Evolutionary conservation across 495 filamentous ascomycete genomes (phyloP).

Genomic region (Schizothecium vesticola): DNA sequence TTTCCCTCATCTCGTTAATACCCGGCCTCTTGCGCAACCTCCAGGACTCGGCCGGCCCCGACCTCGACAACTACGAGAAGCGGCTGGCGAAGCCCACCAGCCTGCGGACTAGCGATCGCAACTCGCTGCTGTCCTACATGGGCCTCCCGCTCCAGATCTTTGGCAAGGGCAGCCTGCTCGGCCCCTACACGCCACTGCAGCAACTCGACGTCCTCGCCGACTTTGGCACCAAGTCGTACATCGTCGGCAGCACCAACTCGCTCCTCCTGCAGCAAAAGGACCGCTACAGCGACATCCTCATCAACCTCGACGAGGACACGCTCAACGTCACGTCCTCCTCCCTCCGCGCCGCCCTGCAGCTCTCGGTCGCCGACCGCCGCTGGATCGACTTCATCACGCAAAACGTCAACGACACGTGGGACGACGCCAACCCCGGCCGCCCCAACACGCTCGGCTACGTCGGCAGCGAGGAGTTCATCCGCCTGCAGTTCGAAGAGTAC

Average conservation of each 20-base stretch:
- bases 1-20: constrained; percentile 89
- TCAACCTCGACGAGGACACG: constrained; percentile 89
- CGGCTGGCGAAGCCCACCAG: constrained; percentile 73
- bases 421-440: constrained; percentile 77
- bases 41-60: constrained; percentile 87
- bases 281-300: constrained; percentile 93
- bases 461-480: constrained; percentile 96
- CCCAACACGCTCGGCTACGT: constrained; percentile 93
- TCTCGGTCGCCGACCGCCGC: constrained; percentile 82
- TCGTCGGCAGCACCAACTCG: constrained; percentile 95
- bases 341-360: constrained; percentile 66
- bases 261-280: constrained; percentile 90
- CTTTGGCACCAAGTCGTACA: constrained; percentile 91
- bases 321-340: constrained; percentile 79
- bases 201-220: constrained; percentile 93
- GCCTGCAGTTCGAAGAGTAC: constrained; percentile 97
- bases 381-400: constrained; percentile 97
- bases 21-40: constrained; percentile 81
- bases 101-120: constrained; percentile 84
- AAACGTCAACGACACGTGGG: constrained; percentile 93
- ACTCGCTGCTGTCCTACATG: constrained; percentile 87
- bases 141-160: constrained; percentile 92
- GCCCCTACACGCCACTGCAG: constrained; percentile 93
- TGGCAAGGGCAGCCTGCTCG: constrained; percentile 92
- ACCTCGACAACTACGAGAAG: constrained; percentile 76